Evolutionary conservation across 2,329 filamentous ascomycete genomes (phyloP), one percentile per base, ranked within the genome.

Genomic region (Colletotrichum sp.): DNA sequence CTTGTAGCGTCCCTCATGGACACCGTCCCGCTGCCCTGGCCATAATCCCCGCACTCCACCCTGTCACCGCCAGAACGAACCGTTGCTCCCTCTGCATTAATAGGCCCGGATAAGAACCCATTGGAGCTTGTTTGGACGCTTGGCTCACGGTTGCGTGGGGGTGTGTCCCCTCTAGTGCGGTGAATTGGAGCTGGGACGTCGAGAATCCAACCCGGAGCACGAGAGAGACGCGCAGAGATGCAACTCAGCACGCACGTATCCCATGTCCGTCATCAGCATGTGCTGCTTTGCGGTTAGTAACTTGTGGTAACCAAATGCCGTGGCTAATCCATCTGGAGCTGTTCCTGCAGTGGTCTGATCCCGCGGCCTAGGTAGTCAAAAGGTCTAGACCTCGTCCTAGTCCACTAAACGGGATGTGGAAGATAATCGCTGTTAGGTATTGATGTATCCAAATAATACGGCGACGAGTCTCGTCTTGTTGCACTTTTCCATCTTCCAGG

Each of bases 351-450:
- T 60, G 34, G 32, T 18, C 3, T 43, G 61, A 52, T 52, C 43
- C 43, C 10, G 43, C 43, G 12, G 10, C 43, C 43, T 12, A n/a
- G 10, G 36, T 18, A 48, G 60, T 9, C 13, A 22, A 13, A 62
- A 32, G 58, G 32, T 32, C 58, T 62, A 32, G 58, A 32, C 58
- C 18, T 32, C 58, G 30, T 62, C 58, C 22, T 8, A 30, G 58
- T 8, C 61, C 61, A 28, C 62, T 30, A 34, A 15, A 13, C 39
- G n/a, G 16, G 18, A 62, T 5, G 30, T 68, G 56, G 30, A 74
- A 71, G 48, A 76, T 75, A 76, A 76, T 76, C 32, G 64, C 48
- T 76, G 66, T 75, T 76, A 76, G 71, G 74, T 76, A 75, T 76
- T 76, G 74, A 75, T 76, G 66, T 76, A 76, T 55, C 62, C 74